These are phyloP conservation scores for Ogataea angusta DNA, from an alignment of 805 yeast species.

Conservation along the genomic window DNA sequence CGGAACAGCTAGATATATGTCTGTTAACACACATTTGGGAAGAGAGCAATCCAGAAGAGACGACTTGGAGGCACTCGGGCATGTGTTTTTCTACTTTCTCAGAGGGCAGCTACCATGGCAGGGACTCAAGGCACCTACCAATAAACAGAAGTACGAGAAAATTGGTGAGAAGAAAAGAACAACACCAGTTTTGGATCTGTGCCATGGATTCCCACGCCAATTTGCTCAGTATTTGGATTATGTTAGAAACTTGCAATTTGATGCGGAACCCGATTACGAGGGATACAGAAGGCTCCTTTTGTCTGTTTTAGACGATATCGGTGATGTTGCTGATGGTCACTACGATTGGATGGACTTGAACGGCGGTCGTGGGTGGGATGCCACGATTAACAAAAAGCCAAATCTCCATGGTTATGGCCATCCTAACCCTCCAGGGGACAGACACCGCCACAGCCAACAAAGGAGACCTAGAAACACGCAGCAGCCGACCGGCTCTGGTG, in stretches of 20 bases:
- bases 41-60: constrained; percentile 96
- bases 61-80: constrained; percentile 94
- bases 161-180: constrained; percentile 95
- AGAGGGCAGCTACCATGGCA: constrained; percentile 98
- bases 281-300: constrained; percentile 75
- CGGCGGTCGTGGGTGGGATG: constrained; percentile 96
- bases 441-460: constrained; percentile 42
- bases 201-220: constrained; percentile 87
- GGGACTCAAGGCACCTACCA: constrained; percentile 96
- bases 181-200: constrained; percentile 79
- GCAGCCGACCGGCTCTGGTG: constrained; percentile 23
- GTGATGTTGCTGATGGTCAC: constrained; percentile 76
- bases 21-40: constrained; percentile 95
- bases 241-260: constrained; percentile 86
- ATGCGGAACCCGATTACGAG: constrained; percentile 92
- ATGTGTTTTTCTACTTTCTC: constrained; percentile 91
- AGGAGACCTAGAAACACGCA: constrained; percentile 32
- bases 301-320: constrained; percentile 69
- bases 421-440: constrained; percentile 75
- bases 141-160: constrained; percentile 95
- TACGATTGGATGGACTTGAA: constrained; percentile 98
- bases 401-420: constrained; percentile 95
- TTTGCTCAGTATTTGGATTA: constrained; percentile 87
- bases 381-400: constrained; percentile 83
- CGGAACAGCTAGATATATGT: constrained; percentile 99